Evolutionary conservation across 2,329 filamentous ascomycete genomes (phyloP), one percentile per base, ranked within the genome.

Genomic region (Pseudogymnoascus sp.): DNA sequence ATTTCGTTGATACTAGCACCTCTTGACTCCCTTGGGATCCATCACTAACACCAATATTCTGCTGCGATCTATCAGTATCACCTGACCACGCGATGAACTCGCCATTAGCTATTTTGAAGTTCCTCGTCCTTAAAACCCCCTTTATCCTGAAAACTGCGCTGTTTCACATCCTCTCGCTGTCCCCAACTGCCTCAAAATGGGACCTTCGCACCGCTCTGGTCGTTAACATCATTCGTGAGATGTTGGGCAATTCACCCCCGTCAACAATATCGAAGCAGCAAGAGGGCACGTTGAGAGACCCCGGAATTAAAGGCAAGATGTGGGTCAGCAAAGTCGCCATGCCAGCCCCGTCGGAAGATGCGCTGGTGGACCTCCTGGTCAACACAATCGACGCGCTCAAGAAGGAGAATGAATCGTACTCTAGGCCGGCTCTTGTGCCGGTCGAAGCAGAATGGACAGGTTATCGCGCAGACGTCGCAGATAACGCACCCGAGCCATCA

Each of bases 401-500:
- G 40, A 66, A 69, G 36, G 61, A 70, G 39, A 67, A 77, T 63
- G 70, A 67, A 6, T 36, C 23, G 31, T 80, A 76, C 67, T 73
- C 65, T 12, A 70, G 83, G 65, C 86, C 87, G 0, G 80, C 81
- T 0, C 71, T 85, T 0, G 73, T 76, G 2, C 76, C 83, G 16
- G 80, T 90, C 4, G 83, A 90, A 72, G 88, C 84, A 21, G 89
- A 93, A 73, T 93, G 89, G 90, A 89, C 87, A 4, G 88, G 88
- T 0, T 88, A 88, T 73, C 80, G 89, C 16, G 78, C 81, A 1
- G 78, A 73, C 36, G 88, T 81, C 4, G 75, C 76, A 3, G 71
- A 76, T 18, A 76, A 82, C 1, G 79, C 83, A 18, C 72, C 74
- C 3, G 77, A 84, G 66, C 86, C 86, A 1, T 69, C 75, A 1